Percentiles rank a stretch among this genome's conserved stretches.
These are phyloP conservation scores for Boletus tomentosulus DNA, from an alignment of 768 basidiomycete genomes.

Conservation along the genomic window DNA sequence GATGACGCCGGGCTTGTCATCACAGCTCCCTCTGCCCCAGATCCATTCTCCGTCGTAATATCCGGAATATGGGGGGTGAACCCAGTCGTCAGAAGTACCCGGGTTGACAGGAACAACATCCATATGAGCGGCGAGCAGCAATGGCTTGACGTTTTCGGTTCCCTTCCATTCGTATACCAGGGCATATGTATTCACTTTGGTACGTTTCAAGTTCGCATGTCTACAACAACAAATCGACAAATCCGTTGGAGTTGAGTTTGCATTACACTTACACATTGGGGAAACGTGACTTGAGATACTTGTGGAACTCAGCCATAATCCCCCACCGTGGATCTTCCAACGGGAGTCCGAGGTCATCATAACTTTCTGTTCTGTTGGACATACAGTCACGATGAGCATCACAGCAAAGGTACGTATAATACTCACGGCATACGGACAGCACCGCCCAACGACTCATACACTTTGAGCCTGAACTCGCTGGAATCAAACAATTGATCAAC, in stretches of 20 bases:
- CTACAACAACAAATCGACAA: constrained; percentile 23
- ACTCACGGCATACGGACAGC: no score
- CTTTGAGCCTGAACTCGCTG: constrained; percentile 25
- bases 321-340: constrained; percentile 44
- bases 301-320: constrained; percentile 22
- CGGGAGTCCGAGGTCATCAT: constrained; percentile 45
- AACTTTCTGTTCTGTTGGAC: constrained; percentile 45
- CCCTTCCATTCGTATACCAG: constrained; percentile 60
- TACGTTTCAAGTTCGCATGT: constrained; percentile 45
- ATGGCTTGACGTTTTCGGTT: constrained; percentile 48
- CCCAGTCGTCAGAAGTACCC: no score
- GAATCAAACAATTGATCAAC: not conserved
- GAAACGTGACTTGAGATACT: constrained; percentile 43
- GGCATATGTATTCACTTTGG: constrained; percentile 56
- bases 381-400: not conserved
- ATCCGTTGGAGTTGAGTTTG: not conserved
- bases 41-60: no score
- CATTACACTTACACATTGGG: constrained; percentile 47
- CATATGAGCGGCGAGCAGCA: constrained; percentile 47
- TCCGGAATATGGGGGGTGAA: no score
- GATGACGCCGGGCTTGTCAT: no score
- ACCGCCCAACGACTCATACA: constrained; percentile 12
- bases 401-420: not conserved
- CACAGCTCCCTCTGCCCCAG: no score
- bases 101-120: constrained; percentile 50